Conservation (phyloP, 2,329 filamentous ascomycete genomes). For the Hortaea sp. region DNA sequence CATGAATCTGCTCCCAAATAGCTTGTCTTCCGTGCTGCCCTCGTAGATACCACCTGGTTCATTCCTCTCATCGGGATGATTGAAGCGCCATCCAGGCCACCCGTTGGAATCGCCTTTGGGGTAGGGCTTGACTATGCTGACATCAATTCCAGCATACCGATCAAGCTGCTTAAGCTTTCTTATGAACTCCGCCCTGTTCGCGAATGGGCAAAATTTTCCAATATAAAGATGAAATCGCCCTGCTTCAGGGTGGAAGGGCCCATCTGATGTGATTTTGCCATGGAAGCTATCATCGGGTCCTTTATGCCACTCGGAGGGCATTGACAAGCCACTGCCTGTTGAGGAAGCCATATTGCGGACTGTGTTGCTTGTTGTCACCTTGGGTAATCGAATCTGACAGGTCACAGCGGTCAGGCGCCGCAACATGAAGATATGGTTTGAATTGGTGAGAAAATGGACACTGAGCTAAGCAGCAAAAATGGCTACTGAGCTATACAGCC, state of each 20-base stretch:
- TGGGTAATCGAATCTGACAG: not conserved
- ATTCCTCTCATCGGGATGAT: constrained; percentile 32
- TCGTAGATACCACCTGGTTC: constrained; percentile 31
- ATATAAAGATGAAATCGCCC: constrained; percentile 48
- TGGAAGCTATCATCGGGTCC: constrained; percentile 40
- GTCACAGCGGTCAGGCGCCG: constrained; percentile 2
- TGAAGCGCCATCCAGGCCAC: constrained; percentile 55
- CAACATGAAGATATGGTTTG: constrained; percentile 1
- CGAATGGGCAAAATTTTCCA: constrained; percentile 56
- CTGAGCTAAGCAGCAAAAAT: too few relatives aligned
- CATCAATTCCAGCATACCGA: constrained; percentile 36
- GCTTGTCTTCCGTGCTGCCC: constrained; percentile 47
- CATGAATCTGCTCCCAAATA: constrained; percentile 48
- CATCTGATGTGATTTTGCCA: constrained; percentile 37
- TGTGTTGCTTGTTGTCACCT: not conserved
- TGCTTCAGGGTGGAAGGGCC: constrained; percentile 41
- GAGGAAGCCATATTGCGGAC: not conserved
- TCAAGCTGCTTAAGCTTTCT: constrained; percentile 49
- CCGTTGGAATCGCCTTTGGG: constrained; percentile 55
- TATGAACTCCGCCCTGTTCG: constrained; percentile 50
- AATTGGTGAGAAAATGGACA: too few relatives aligned
- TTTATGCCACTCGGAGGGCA: constrained; percentile 16
- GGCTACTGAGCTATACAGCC: too few relatives aligned
- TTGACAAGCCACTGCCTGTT: not conserved
- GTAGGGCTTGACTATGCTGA: constrained; percentile 54